Conservation (phyloP, 768 basidiomycete species). For the Tricholoma saponaceum region DNA sequence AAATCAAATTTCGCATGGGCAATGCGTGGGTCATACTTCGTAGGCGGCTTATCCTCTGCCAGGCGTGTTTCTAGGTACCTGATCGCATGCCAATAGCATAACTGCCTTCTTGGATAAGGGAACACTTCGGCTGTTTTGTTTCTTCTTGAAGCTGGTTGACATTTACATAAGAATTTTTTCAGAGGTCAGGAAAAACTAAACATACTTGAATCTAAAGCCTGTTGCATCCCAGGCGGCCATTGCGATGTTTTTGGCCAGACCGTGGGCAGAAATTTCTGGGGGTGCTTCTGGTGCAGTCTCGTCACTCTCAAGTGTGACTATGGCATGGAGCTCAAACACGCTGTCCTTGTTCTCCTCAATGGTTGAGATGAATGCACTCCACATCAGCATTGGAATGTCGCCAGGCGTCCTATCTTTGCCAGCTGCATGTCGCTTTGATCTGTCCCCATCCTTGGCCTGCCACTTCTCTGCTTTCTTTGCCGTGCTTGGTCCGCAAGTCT, state of each 20-base stretch:
- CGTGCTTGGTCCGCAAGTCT: not conserved
- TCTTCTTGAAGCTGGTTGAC: slow-evolving; percentile 3
- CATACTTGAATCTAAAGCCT: slow-evolving; percentile 4
- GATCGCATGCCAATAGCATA: slow-evolving; percentile 30
- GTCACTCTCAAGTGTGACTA: not conserved
- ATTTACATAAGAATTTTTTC: too few species aligned
- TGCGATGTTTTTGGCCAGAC: not conserved
- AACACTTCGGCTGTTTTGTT: slow-evolving; percentile 5
- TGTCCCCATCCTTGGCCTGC: not conserved
- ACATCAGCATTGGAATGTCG: not conserved
- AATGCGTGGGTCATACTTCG: slow-evolving; percentile 12
- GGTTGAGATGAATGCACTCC: not conserved
- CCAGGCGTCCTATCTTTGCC: not conserved
- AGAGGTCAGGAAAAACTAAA: not conserved
- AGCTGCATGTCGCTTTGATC: not conserved
- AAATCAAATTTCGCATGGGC: slow-evolving; percentile 16
- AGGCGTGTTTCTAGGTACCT: slow-evolving; percentile 18
- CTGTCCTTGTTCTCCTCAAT: not conserved
- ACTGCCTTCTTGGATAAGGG: slow-evolving; percentile 23
- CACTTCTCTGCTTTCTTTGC: not conserved
- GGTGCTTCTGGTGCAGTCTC: not conserved
- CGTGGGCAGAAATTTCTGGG: not conserved
- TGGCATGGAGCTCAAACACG: not conserved
- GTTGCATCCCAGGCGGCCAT: not conserved
- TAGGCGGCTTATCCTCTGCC: slow-evolving; percentile 17